Conservation (phyloP, 106 monocot genomes). For the Triglochin maritima region DNA sequence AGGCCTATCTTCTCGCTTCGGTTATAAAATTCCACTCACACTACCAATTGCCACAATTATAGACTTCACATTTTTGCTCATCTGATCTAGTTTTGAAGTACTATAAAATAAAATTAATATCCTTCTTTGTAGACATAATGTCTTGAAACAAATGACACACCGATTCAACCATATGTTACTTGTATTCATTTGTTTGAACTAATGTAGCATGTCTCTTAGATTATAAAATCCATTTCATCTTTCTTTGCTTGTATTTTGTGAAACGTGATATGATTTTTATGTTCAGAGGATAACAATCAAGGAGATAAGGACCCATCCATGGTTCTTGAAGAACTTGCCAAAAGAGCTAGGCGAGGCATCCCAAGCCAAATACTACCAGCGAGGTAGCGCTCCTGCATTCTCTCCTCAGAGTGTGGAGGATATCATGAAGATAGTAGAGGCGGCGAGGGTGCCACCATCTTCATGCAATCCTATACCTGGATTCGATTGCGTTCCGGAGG, state of each 20-base stretch:
- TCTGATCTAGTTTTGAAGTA: neutral
- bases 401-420: conserved; percentile 57
- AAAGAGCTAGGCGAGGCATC: conserved; percentile 64
- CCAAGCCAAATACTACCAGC: conserved; percentile 54
- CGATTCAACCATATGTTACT: neutral
- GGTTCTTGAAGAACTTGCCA: conserved; percentile 85
- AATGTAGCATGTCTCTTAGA: neutral
- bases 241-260: neutral
- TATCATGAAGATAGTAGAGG: conserved; percentile 61
- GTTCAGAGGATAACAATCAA: conserved; percentile 67
- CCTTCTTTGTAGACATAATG: too few species aligned
- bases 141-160: neutral
- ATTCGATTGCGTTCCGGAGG: conserved; percentile 42
- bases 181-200: neutral
- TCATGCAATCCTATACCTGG: conserved; percentile 32
- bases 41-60: too few species aligned
- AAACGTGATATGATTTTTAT: neutral
- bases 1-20: neutral
- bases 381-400: conserved; percentile 41
- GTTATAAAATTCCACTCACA: neutral
- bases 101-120: neutral
- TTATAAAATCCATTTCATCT: neutral
- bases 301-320: conserved; percentile 73
- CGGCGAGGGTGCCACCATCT: conserved; percentile 46
- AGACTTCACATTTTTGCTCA: neutral